Conservation (phyloP, 2,329 filamentous ascomycete species). For the Aspergillus nomiae region DNA sequence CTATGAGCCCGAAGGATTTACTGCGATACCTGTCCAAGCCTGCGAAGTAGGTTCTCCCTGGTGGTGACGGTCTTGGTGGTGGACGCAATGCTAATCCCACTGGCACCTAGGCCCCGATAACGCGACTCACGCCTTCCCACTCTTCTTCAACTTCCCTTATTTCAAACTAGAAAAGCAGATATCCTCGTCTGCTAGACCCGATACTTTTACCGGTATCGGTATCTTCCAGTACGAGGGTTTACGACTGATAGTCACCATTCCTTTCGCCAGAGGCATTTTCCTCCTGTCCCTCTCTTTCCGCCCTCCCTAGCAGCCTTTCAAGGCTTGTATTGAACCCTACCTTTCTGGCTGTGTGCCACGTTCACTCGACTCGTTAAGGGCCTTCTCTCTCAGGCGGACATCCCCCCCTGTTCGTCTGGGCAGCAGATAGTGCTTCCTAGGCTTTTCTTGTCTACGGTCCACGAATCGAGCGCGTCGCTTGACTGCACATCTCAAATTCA, state of each 20-base stretch:
- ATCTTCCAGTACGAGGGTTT: conserved; percentile 68
- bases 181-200: conserved; percentile 78
- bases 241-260: conserved; percentile 76
- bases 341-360: conserved; percentile 79
- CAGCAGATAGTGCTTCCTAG: conserved; percentile 92
- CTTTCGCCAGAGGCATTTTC: conserved; percentile 77
- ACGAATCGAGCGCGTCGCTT: conserved; percentile 17
- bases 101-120: conserved; percentile 64
- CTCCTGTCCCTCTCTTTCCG: conserved; percentile 74
- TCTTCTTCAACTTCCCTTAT: conserved; percentile 17
- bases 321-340: conserved; percentile 56
- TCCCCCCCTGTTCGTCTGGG: conserved; percentile 88
- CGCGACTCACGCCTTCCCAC: conserved; percentile 38
- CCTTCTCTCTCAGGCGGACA: conserved; percentile 95
- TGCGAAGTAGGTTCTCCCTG: conserved; percentile 69
- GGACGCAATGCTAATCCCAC: conserved; percentile 18
- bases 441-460: conserved; percentile 35
- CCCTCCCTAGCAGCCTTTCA: conserved; percentile 76
- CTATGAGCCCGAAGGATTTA: conserved; percentile 90
- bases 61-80: background rate
- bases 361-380: conserved; percentile 69
- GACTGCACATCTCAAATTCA: conserved; percentile 7
- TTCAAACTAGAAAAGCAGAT: conserved; percentile 52
- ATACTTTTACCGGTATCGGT: conserved; percentile 84
- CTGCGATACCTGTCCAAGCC: conserved; percentile 93